Evolutionary conservation across 2,329 filamentous ascomycete genomes (phyloP).

Genomic region (Alternaria rosae): DNA sequence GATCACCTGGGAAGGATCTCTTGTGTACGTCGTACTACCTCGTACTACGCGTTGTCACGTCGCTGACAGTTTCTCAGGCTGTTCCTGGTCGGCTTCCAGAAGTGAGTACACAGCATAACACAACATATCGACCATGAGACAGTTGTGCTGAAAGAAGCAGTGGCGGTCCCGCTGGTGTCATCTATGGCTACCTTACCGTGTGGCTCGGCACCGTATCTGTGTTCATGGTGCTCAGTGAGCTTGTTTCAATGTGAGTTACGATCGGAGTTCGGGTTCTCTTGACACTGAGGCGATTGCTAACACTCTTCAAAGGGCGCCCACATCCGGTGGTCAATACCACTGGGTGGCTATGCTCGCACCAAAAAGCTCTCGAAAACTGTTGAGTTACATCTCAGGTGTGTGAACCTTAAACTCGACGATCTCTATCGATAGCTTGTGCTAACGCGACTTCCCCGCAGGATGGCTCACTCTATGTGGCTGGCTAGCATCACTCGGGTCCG

Average conservation of each 20-base stretch:
- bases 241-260: conserved; percentile 43
- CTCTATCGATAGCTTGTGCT: background rate
- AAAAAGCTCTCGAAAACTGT: conserved; percentile 42
- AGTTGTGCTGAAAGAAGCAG: conserved; percentile 13
- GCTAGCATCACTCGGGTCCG: conserved; percentile 46
- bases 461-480: conserved; percentile 54
- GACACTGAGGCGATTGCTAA: background rate
- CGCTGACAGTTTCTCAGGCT: conserved; percentile 22
- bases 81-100: conserved; percentile 26
- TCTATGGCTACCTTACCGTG: conserved; percentile 40
- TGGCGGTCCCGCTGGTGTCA: conserved; percentile 41
- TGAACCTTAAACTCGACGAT: background rate
- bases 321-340: conserved; percentile 46
- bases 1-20: conserved; percentile 38
- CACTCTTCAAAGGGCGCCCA: conserved; percentile 25
- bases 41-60: background rate
- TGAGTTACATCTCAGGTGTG: conserved; percentile 52
- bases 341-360: conserved; percentile 54
- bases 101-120: conserved; percentile 16
- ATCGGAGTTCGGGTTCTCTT: background rate
- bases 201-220: conserved; percentile 41
- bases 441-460: conserved; percentile 26
- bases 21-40: conserved; percentile 25
- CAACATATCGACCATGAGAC: background rate
- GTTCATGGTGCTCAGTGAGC: conserved; percentile 38